Percentiles rank a stretch among this genome's conserved stretches.
Conservation (phyloP, 306 rosid species). For the Purshia tridentata region DNA sequence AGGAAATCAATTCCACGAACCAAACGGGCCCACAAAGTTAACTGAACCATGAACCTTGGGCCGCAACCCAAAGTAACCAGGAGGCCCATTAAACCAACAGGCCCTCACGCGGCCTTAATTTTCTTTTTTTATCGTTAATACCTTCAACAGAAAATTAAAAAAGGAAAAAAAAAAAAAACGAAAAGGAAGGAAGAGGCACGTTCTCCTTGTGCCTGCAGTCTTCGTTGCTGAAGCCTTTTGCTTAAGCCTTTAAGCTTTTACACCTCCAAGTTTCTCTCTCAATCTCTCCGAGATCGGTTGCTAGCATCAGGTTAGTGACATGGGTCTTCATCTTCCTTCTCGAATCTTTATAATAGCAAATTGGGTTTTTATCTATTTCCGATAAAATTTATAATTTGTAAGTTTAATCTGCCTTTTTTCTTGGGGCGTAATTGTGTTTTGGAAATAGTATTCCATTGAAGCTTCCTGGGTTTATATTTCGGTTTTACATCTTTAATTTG, state of each 20-base stretch:
- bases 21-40: no score
- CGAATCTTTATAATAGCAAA: neutral
- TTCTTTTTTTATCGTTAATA: neutral
- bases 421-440: neutral
- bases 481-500: neutral
- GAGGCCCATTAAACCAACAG: neutral
- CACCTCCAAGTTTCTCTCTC: constrained; percentile 5
- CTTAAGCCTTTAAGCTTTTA: neutral
- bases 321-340: neutral
- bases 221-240: neutral
- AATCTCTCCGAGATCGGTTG: constrained; percentile 9
- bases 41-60: no score
- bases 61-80: neutral
- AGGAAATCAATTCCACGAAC: no score
- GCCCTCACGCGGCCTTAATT: no score
- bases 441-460: neutral
- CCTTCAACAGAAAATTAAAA: neutral
- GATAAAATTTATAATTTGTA: neutral
- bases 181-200: neutral
- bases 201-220: neutral
- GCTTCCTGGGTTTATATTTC: neutral
- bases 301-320: constrained; percentile 5
- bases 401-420: neutral
- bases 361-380: neutral
- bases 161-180: neutral